Conservation (phyloP, 2,329 filamentous ascomycete species). For the Fonsecaea multimorphosa region DNA sequence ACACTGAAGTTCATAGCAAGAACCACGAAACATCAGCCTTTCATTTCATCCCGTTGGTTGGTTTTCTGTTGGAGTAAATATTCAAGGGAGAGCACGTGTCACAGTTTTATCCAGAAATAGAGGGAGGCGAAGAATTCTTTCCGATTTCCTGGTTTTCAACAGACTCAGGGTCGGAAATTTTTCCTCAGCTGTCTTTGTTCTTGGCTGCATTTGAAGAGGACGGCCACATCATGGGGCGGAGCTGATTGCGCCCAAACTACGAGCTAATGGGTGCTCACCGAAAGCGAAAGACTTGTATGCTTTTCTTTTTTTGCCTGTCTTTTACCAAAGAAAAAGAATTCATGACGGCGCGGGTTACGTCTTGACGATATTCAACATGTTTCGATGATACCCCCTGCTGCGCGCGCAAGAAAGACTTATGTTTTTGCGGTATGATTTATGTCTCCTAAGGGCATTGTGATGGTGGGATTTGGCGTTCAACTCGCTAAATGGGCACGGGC, state of each 20-base stretch:
- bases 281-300: slow-evolving; percentile 19
- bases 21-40: slow-evolving; percentile 17
- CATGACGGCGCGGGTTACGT: slow-evolving; percentile 33
- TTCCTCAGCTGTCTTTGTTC: slow-evolving; percentile 7
- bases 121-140: slow-evolving; percentile 9
- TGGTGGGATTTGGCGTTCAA: slow-evolving; percentile 31
- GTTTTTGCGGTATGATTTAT: slow-evolving; percentile 15
- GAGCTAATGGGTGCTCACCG: slow-evolving; percentile 5
- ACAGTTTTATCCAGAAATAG: background rate
- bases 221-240: background rate
- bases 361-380: slow-evolving; percentile 40
- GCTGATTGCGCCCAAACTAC: background rate
- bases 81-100: slow-evolving; percentile 6
- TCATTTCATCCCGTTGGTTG: background rate
- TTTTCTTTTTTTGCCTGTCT: slow-evolving; percentile 12
- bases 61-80: slow-evolving; percentile 9
- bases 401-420: slow-evolving; percentile 32
- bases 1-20: slow-evolving; percentile 1
- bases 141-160: slow-evolving; percentile 33
- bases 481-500: slow-evolving; percentile 24
- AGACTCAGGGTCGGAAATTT: slow-evolving; percentile 25
- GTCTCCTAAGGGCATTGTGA: slow-evolving; percentile 14
- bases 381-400: slow-evolving; percentile 35
- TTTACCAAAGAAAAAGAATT: slow-evolving; percentile 14
- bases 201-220: slow-evolving; percentile 7